Percentiles rank a stretch among this genome's conserved stretches.
These are phyloP conservation scores for Aspergillus candidus DNA, from an alignment of 2,329 filamentous ascomycete genomes.

Conservation along the genomic window DNA sequence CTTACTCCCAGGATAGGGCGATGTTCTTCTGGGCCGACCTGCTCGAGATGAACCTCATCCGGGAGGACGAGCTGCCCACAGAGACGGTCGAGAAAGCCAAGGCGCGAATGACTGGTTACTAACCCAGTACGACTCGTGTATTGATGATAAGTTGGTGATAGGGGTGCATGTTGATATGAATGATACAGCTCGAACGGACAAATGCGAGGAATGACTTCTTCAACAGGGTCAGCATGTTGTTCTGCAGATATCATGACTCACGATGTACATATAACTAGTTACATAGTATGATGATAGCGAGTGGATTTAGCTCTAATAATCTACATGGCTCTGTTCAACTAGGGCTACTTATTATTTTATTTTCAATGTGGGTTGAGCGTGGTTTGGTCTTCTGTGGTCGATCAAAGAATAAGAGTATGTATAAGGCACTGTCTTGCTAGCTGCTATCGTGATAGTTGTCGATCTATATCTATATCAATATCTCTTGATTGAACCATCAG, in stretches of 20 bases:
- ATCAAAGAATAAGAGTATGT: too few species aligned
- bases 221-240: not conserved
- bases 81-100: slow-evolving; percentile 61
- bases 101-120: slow-evolving; percentile 53
- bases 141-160: not conserved
- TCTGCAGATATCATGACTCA: slow-evolving; percentile 2
- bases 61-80: slow-evolving; percentile 67
- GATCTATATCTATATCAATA: too few species aligned
- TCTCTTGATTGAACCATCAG: too few species aligned
- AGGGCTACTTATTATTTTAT: too few species aligned
- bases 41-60: slow-evolving; percentile 67
- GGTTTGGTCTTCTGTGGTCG: too few species aligned
- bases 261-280: slow-evolving; percentile 7
- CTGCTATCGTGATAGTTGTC: too few species aligned
- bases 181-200: not conserved
- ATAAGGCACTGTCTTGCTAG: too few species aligned
- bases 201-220: too few species aligned
- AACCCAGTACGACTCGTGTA: not conserved
- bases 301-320: not conserved
- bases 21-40: slow-evolving; percentile 95
- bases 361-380: too few species aligned
- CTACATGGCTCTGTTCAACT: too few species aligned
- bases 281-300: slow-evolving; percentile 2
- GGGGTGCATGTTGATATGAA: not conserved
- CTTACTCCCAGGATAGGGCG: slow-evolving; percentile 83